A percentile compares a stretch with the other conserved stretches of the same genome.
phyloP scores from a whole-genome alignment of 106 monocot genomes.

The Dendrobium huoshanense region DNA sequence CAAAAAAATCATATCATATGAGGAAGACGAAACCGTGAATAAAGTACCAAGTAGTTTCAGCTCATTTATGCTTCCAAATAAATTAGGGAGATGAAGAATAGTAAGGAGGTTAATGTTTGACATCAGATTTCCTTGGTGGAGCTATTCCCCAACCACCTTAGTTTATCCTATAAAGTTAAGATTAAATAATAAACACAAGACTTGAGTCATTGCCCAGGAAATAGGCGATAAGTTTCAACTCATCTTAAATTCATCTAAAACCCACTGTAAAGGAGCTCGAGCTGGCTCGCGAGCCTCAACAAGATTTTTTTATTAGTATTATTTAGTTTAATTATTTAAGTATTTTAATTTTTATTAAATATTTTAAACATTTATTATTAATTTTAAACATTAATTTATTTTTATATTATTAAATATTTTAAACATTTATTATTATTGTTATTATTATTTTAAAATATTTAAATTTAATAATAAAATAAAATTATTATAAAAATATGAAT shows the following conservation, averaged over 20 bases:
- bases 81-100: not conserved
- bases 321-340: no score
- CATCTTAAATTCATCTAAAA: not conserved
- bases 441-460: no score
- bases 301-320: no score
- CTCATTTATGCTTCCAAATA: not conserved
- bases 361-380: no score
- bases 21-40: not conserved
- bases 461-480: no score
- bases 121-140: not conserved
- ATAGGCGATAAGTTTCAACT: not conserved
- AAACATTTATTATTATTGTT: no score
- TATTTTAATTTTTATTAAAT: no score
- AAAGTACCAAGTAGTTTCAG: not conserved
- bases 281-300: no score
- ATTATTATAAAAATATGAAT: no score
- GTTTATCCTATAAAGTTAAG: not conserved
- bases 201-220: not conserved
- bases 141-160: not conserved
- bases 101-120: not conserved
- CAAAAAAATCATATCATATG: not conserved
- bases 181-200: not conserved
- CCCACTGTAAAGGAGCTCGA: no score
- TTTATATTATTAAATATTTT: no score
- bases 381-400: no score